Base-by-base conservation (phyloP, 345 rosid genomes). In the Heritiera littoralis region DNA sequence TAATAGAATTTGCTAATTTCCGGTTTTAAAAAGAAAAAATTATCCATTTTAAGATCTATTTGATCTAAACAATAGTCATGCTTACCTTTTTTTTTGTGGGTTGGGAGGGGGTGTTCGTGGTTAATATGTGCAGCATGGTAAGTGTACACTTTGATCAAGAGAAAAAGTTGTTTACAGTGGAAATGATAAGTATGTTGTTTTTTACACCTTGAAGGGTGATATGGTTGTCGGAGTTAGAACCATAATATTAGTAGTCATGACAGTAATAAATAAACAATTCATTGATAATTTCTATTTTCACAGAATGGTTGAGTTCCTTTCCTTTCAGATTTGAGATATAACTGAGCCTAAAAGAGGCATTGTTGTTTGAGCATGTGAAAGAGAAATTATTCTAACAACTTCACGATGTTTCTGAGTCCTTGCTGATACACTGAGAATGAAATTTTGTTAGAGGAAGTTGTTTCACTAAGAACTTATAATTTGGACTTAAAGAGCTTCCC, bases 1-100 rank as follows among this genome's bases (percentile, higher is more conserved):
- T 7, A 28, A 41, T 45, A 73, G 76, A 80, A 55, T 77, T 78
- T 56, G 7, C 69, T 9, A 41, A 3, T 70, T 77, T 55, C 63
- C 60, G 18, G 72, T 75, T 20, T 20, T 9, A 14, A 43, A 48
- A 15, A 28, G 13, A 30, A 46, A 52, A 58, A 38, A n/a, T n/a
- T 20, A 38, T 18, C 64, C 38, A 20, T 11, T 56, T 74, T 6
- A 40, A 12, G 5, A 74, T 56, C 66, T 12, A 52, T 40, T 55
- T 35, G 35, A 52, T 9, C 76, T 72, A 38, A 56, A 74, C 9
- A 2, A n/a, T 43, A 38, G 18, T 64, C n/a, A 64, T 64, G 20
- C 61, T 61, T 65, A 32, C 20, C n/a, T 20, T 3, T 49, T 69
- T 52, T 30, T 49, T 59, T 23, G 59, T 7, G 75, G 9, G 45